Conservation (phyloP, 768 basidiomycete species). For the Mycena crocata region DNA sequence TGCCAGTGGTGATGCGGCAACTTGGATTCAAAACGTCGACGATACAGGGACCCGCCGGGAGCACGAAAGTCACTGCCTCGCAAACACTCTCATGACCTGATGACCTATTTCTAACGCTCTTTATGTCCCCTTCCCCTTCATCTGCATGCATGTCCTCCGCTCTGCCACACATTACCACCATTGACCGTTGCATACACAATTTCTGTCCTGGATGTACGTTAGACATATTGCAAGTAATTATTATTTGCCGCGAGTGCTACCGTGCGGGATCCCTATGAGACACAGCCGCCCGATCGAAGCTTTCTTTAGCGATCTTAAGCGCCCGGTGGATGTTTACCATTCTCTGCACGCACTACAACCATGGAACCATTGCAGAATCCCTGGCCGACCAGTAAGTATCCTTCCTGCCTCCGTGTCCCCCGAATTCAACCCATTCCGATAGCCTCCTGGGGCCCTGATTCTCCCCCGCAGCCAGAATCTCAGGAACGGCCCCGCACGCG, state of each 20-base stretch:
- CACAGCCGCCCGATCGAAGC: slow-evolving; percentile 23
- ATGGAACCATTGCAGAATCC: slow-evolving; percentile 23
- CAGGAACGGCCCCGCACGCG: slow-evolving; percentile 14
- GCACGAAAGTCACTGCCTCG: slow-evolving; percentile 64
- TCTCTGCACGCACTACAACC: not conserved
- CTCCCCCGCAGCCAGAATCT: not conserved
- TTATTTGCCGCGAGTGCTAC: slow-evolving; percentile 33
- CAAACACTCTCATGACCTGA: slow-evolving; percentile 51
- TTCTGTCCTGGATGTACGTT: slow-evolving; percentile 41
- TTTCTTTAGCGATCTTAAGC: no score
- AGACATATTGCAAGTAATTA: slow-evolving; percentile 32
- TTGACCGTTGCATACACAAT: slow-evolving; percentile 46
- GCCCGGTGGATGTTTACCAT: no score
- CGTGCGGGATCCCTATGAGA: no score
- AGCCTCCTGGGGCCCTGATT: slow-evolving; percentile 9
- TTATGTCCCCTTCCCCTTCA: slow-evolving; percentile 40
- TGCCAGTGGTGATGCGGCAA: slow-evolving; percentile 74
- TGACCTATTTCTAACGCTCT: slow-evolving; percentile 43
- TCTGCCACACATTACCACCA: slow-evolving; percentile 45
- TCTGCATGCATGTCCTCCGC: slow-evolving; percentile 46
- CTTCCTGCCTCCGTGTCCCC: slow-evolving; percentile 36
- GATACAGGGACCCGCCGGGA: slow-evolving; percentile 65
- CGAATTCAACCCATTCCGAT: slow-evolving; percentile 10
- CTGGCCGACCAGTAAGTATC: slow-evolving; percentile 14
- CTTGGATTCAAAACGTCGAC: slow-evolving; percentile 92